Percentiles rank a stretch among this genome's conserved stretches.
Conservation (phyloP, 768 basidiomycete species). For the Vararia minispora region DNA sequence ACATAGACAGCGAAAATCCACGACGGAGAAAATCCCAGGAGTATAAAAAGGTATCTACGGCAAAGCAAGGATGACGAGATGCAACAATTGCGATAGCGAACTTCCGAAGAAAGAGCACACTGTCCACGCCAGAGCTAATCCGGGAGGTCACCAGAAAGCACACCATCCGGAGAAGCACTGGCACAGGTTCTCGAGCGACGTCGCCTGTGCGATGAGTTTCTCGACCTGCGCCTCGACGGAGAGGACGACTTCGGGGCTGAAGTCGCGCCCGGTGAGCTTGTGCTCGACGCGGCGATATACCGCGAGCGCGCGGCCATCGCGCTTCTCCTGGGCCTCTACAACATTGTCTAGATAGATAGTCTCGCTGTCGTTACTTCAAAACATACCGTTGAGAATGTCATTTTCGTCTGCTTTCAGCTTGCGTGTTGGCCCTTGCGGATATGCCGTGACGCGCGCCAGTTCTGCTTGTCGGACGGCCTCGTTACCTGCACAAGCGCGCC, state of each 20-base stretch:
- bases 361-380: neutral
- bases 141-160: conserved; percentile 17
- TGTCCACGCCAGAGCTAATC: neutral
- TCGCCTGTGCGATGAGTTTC: conserved; percentile 87
- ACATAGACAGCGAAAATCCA: too few species aligned
- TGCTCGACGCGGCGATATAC: conserved; percentile 94
- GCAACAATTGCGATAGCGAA: too few species aligned
- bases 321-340: conserved; percentile 67
- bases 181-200: conserved; percentile 88
- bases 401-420: conserved; percentile 88
- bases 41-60: too few species aligned
- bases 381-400: conserved; percentile 81
- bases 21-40: too few species aligned
- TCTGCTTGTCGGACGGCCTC: conserved; percentile 50
- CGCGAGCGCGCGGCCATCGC: conserved; percentile 81
- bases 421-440: conserved; percentile 71
- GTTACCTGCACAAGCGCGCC: conserved; percentile 27
- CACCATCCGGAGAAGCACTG: conserved; percentile 96
- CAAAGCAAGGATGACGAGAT: too few species aligned
- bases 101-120: too few species aligned
- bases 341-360: conserved; percentile 12
- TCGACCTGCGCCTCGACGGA: conserved; percentile 81
- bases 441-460: conserved; percentile 52
- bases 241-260: conserved; percentile 72
- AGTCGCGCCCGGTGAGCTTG: conserved; percentile 92